Evolutionary conservation across 148 eudicot genomes (phyloP).

Genomic region (Persicaria maculosa): DNA sequence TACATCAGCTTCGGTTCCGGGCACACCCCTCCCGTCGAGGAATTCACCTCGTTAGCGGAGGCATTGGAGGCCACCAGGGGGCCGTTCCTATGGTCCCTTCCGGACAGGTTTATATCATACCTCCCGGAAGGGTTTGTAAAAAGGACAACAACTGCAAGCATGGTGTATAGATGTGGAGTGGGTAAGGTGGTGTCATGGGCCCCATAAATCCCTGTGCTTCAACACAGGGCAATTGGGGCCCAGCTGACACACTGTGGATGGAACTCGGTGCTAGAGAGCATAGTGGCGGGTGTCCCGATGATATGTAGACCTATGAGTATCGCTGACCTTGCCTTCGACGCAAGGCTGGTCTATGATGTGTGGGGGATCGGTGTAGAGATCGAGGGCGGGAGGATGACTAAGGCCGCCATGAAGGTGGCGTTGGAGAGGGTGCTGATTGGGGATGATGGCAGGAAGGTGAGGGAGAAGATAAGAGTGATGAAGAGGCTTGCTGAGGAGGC

Average conservation of each 20-base stretch:
- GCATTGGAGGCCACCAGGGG: not conserved
- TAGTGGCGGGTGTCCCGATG: not conserved
- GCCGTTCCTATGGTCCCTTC: not conserved
- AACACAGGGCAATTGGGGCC: not conserved
- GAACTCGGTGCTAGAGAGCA: not conserved
- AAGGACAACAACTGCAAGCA: not conserved
- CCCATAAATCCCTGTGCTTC: not conserved
- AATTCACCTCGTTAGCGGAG: not conserved
- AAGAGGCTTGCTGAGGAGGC: not conserved
- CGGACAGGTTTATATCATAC: not conserved
- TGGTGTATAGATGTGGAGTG: no score
- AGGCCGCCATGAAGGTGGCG: not conserved
- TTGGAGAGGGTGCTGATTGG: not conserved
- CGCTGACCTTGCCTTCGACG: not conserved
- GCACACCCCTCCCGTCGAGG: not conserved
- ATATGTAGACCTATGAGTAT: not conserved
- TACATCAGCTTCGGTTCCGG: not conserved
- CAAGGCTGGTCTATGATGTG: not conserved
- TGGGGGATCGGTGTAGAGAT: not conserved
- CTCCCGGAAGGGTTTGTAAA: not conserved
- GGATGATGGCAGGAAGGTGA: not conserved
- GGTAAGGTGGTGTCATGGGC: slow-evolving; percentile 8
- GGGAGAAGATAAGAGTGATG: not conserved
- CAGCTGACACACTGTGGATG: not conserved
- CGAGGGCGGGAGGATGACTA: not conserved